phyloP scores from a whole-genome alignment of 192 early-diverging fungal genomes.

The Endogone sp. region DNA sequence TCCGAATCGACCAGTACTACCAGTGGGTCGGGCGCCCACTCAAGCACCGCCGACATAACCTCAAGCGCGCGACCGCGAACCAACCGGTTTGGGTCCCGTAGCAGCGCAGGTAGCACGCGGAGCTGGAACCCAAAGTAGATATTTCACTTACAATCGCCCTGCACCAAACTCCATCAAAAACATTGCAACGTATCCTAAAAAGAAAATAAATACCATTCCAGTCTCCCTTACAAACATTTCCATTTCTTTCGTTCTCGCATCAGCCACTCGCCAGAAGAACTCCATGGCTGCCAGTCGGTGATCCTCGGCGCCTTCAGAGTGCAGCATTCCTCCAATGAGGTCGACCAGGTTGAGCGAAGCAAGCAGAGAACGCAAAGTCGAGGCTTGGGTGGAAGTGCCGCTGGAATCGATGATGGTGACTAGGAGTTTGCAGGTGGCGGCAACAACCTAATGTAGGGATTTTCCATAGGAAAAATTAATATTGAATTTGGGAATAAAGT shows the following conservation, averaged over 20 bases:
- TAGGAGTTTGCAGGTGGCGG: constrained; percentile 38
- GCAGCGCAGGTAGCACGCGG: constrained; percentile 22
- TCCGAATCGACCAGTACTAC: constrained; percentile 13
- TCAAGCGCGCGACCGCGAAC: constrained; percentile 40
- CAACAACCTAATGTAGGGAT: constrained; percentile 22
- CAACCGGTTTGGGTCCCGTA: constrained; percentile 16
- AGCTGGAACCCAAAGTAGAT: constrained; percentile 7
- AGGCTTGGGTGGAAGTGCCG: constrained; percentile 14
- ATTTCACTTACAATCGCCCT: no score
- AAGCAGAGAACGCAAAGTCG: constrained; percentile 25
- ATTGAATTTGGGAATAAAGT: neutral
- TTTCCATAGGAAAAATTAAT: neutral
- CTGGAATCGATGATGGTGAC: constrained; percentile 24
- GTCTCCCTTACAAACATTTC: constrained; percentile 34
- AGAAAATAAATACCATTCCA: constrained; percentile 37
- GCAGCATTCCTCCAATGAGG: constrained; percentile 28
- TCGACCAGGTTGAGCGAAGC: constrained; percentile 30
- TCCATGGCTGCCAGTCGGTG: constrained; percentile 37
- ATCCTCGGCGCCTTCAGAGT: constrained; percentile 21
- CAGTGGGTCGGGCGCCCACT: constrained; percentile 33
- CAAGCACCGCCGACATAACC: constrained; percentile 35
- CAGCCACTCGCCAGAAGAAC: constrained; percentile 38
- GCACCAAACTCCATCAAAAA: no score
- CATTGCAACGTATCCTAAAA: no score
- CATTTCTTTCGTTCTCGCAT: constrained; percentile 20